These are phyloP conservation scores for Aspergillus coremiiformis DNA, from an alignment of 495 filamentous ascomycete species.

Conservation along the genomic window DNA sequence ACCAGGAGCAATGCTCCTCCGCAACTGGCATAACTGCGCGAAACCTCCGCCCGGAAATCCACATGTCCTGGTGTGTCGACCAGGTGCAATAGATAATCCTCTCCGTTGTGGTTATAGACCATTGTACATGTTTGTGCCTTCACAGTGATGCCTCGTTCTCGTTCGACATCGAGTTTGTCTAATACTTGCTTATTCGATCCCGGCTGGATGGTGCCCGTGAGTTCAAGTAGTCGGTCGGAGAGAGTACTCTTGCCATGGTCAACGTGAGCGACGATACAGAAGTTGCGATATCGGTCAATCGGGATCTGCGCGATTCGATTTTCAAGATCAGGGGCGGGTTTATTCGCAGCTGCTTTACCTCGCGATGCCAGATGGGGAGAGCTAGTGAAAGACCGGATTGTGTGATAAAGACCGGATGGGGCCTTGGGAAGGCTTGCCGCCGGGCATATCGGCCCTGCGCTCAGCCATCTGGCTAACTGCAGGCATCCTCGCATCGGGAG, in stretches of 20 bases:
- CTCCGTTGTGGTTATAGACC: constrained; percentile 79
- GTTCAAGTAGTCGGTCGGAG: constrained; percentile 82
- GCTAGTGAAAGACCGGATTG: constrained; percentile 33
- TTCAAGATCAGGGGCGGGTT: constrained; percentile 55
- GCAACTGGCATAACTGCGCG: constrained; percentile 88
- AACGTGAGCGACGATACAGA: constrained; percentile 98
- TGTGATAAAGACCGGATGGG: constrained; percentile 20
- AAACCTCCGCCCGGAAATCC: constrained; percentile 94
- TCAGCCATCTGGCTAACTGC: constrained; percentile 46
- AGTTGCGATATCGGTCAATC: constrained; percentile 84
- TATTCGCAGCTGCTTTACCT: constrained; percentile 18
- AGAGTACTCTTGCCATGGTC: constrained; percentile 98
- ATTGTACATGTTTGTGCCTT: constrained; percentile 98
- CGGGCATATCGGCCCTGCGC: constrained; percentile 34
- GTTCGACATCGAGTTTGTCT: constrained; percentile 94
- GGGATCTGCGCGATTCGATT: constrained; percentile 79
- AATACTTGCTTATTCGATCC: constrained; percentile 91
- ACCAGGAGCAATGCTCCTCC: constrained; percentile 89
- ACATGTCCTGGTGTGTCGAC: constrained; percentile 98
- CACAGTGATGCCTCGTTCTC: constrained; percentile 93
- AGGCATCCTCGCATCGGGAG: constrained; percentile 52
- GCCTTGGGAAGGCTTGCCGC: constrained; percentile 31
- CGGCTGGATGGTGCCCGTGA: constrained; percentile 85
- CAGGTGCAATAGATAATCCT: constrained; percentile 88
- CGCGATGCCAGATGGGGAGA: constrained; percentile 33